A percentile compares a stretch with the other conserved stretches of the same genome.
Evolutionary conservation across 176 grass and related monocot genomes (phyloP).

Genomic region (Oryza nivara): DNA sequence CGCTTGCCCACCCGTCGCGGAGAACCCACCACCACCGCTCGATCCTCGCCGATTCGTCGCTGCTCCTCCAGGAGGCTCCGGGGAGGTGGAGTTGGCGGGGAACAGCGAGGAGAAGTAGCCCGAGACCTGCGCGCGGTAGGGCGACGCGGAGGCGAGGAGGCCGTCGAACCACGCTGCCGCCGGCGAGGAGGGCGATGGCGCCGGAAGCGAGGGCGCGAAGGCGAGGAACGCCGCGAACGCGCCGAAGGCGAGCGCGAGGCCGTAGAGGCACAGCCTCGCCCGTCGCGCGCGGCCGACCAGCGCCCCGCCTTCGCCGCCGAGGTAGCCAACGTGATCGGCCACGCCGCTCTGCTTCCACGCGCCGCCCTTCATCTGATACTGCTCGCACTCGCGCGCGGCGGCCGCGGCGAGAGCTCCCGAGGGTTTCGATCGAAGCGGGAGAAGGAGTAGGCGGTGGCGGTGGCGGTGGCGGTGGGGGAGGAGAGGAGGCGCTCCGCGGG

Average conservation of each 20-base stretch:
- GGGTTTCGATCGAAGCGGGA: not conserved
- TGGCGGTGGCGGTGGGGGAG: not conserved
- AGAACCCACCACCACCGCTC: conserved; percentile 9
- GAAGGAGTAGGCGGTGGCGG: not conserved
- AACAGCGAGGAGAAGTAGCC: conserved; percentile 66
- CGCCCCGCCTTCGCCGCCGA: not conserved
- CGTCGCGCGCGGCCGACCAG: conserved; percentile 23
- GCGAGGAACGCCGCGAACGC: conserved; percentile 62
- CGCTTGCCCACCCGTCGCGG: not conserved
- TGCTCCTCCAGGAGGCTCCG: conserved; percentile 3
- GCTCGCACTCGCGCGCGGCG: not conserved
- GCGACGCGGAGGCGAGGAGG: conserved; percentile 60
- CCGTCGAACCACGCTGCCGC: conserved; percentile 64
- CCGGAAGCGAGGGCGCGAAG: conserved; percentile 59
- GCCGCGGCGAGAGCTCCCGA: not conserved
- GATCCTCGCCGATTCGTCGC: conserved; percentile 25
- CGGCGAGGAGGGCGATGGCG: conserved; percentile 24
- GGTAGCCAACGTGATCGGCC: conserved; percentile 47
- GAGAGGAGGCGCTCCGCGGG: not conserved
- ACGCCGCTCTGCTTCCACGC: conserved; percentile 44
- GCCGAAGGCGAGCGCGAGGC: conserved; percentile 64
- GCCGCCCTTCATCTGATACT: conserved; percentile 54
- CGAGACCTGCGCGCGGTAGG: conserved; percentile 67
- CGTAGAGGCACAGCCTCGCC: conserved; percentile 73
- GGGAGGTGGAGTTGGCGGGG: conserved; percentile 55